Evolutionary conservation across 2,329 filamentous ascomycete species (phyloP).

Genomic region (Calonectria naviculata): DNA sequence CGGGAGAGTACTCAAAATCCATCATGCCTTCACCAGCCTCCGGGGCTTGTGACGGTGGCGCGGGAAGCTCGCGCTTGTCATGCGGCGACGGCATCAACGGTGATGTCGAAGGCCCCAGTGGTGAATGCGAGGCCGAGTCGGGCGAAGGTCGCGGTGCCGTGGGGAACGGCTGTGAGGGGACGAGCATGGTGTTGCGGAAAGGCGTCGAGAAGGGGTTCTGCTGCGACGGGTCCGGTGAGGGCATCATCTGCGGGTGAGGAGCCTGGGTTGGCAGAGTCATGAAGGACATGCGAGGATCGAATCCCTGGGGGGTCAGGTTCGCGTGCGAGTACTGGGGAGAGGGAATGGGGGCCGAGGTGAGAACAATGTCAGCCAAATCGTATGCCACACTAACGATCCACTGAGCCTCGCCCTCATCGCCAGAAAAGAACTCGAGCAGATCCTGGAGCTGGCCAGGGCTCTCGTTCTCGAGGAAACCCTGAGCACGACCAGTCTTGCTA

Average conservation of each 20-base stretch:
- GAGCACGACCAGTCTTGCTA: slow-evolving; percentile 65
- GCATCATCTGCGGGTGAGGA: slow-evolving; percentile 43
- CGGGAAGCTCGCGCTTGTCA: slow-evolving; percentile 51
- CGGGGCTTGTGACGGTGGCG: slow-evolving; percentile 40
- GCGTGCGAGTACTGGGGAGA: slow-evolving; percentile 46
- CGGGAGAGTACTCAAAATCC: slow-evolving; percentile 57
- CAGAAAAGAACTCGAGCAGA: slow-evolving; percentile 72
- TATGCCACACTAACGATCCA: slow-evolving; percentile 69
- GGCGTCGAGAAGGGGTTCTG: slow-evolving; percentile 42
- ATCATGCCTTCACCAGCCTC: slow-evolving; percentile 48
- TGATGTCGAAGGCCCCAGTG: slow-evolving; percentile 46
- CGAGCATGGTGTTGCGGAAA: slow-evolving; percentile 47
- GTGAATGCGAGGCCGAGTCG: slow-evolving; percentile 46
- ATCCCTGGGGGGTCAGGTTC: slow-evolving; percentile 38
- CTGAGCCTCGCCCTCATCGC: slow-evolving; percentile 66
- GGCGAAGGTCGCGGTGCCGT: slow-evolving; percentile 43
- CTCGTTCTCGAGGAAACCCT: slow-evolving; percentile 71
- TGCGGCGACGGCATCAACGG: slow-evolving; percentile 43
- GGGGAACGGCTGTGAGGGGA: slow-evolving; percentile 45
- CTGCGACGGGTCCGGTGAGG: slow-evolving; percentile 41
- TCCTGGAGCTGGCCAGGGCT: slow-evolving; percentile 72
- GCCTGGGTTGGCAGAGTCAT: slow-evolving; percentile 47
- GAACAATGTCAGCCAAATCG: slow-evolving; percentile 62
- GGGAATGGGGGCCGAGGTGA: slow-evolving; percentile 45
- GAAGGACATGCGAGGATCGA: slow-evolving; percentile 45